Percentiles rank a stretch among this genome's conserved stretches.
These are phyloP conservation scores for Talaromyces sp. DNA, from an alignment of 2,329 filamentous ascomycete genomes.

Conservation along the genomic window DNA sequence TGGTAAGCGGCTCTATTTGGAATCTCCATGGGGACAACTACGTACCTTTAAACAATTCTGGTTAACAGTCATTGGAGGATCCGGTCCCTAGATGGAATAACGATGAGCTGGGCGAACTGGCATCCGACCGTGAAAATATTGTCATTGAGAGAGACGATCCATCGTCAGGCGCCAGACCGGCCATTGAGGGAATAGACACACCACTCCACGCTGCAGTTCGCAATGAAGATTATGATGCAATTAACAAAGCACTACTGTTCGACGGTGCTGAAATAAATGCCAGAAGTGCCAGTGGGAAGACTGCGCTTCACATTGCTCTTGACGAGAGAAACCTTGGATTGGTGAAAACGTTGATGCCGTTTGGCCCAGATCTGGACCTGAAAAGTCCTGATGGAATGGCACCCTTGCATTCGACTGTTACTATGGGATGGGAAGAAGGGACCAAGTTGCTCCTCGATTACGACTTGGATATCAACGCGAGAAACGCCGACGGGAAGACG, in stretches of 20 bases:
- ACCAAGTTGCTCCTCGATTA: neutral
- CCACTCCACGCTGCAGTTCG: constrained; percentile 2
- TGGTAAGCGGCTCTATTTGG: neutral
- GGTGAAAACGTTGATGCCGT: neutral
- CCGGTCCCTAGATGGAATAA: neutral
- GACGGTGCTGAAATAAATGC: neutral
- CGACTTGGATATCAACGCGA: neutral
- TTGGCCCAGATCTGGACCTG: constrained; percentile 3
- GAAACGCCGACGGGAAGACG: neutral
- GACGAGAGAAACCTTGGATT: neutral
- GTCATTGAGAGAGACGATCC: neutral
- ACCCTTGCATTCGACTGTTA: neutral
- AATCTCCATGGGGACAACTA: neutral
- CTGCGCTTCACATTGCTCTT: constrained; percentile 2
- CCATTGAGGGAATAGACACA: neutral
- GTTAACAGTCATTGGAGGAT: neutral
- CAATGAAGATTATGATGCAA: neutral
- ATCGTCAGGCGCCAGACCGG: neutral
- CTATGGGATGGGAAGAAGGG: neutral
- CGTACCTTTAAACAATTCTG: neutral
- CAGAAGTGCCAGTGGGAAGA: neutral
- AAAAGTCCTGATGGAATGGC: neutral
- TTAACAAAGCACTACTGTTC: neutral
- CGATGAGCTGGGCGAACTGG: neutral
- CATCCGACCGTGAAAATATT: neutral